phyloP scores from a whole-genome alignment of 2,329 filamentous ascomycete genomes.

The Nothophoma quercina region DNA sequence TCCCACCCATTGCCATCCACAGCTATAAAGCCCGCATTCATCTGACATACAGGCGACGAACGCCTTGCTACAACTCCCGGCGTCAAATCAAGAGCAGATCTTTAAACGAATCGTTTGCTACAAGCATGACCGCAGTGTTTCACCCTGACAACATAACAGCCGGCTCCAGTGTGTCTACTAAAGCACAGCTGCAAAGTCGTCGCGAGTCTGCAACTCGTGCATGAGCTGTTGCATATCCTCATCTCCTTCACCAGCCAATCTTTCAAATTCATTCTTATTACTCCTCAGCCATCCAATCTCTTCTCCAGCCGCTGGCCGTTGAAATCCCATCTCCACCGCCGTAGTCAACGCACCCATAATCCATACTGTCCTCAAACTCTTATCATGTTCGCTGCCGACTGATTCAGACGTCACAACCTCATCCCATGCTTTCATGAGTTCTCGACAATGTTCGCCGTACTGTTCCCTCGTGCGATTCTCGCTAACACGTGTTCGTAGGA shows the following conservation, averaged over 20 bases:
- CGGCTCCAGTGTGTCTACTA: too few species aligned
- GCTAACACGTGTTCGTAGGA: constrained; percentile 4
- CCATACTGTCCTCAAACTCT: constrained; percentile 1
- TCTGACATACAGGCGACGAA: too few species aligned
- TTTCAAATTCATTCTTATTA: not conserved
- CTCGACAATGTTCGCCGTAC: constrained; percentile 7
- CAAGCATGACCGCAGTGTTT: too few species aligned
- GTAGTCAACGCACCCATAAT: constrained; percentile 10
- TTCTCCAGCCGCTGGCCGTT: constrained; percentile 1
- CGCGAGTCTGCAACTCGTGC: not conserved
- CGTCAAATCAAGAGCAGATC: too few species aligned
- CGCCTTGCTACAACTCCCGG: too few species aligned
- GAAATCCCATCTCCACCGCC: constrained; percentile 9
- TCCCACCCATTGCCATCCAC: too few species aligned
- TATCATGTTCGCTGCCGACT: not conserved
- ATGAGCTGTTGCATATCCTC: constrained; percentile 2
- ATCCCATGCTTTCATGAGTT: constrained; percentile 1
- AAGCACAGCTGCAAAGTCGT: constrained; percentile 2
- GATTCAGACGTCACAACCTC: not conserved
- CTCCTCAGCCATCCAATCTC: constrained; percentile 4
- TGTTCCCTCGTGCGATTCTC: not conserved
- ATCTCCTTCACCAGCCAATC: not conserved
- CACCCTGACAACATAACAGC: too few species aligned
- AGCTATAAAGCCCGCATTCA: too few species aligned
- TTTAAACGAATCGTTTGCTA: too few species aligned